A percentile compares a stretch with the other conserved stretches of the same genome.
phyloP scores from a whole-genome alignment of 768 basidiomycete genomes.

The Tubosaeta sp. region DNA sequence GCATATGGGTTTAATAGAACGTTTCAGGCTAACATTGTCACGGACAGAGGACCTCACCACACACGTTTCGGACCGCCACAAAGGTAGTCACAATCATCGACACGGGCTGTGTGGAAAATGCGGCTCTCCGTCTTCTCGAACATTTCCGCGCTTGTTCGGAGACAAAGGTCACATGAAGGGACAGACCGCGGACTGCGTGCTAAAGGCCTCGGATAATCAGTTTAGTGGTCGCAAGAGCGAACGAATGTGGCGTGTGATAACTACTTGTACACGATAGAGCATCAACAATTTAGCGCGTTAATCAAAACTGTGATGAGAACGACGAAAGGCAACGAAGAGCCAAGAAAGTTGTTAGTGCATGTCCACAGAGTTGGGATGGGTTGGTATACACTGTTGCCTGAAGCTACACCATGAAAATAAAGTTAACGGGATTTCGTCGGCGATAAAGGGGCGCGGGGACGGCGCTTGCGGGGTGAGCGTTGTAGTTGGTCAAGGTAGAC shows the following conservation, averaged over 20 bases:
- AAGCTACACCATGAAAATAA: conserved; percentile 2
- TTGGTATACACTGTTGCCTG: conserved; percentile 11
- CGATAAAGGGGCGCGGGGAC: conserved; percentile 18
- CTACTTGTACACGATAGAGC: conserved; percentile 7
- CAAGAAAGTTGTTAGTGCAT: conserved; percentile 13
- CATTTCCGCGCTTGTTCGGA: background rate
- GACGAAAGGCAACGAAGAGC: background rate
- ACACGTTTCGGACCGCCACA: conserved; percentile 5
- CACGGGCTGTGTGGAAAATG: background rate
- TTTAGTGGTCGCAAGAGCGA: no score
- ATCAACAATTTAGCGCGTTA: conserved; percentile 6
- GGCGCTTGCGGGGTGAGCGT: conserved; percentile 38
- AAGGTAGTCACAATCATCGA: conserved; percentile 1
- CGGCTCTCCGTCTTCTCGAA: background rate
- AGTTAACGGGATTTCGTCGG: conserved; percentile 23
- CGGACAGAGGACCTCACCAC: background rate
- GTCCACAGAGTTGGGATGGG: conserved; percentile 1
- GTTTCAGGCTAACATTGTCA: background rate
- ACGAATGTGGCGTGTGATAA: conserved; percentile 7
- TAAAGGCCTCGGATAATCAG: conserved; percentile 1
- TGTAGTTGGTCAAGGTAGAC: conserved; percentile 50
- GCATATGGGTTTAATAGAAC: background rate
- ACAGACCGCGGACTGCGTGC: background rate
- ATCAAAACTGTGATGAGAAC: conserved; percentile 11
- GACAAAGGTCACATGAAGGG: background rate